Evolutionary conservation across 2,329 filamentous ascomycete species (phyloP).

Genomic region (Fusarium denticulatum): DNA sequence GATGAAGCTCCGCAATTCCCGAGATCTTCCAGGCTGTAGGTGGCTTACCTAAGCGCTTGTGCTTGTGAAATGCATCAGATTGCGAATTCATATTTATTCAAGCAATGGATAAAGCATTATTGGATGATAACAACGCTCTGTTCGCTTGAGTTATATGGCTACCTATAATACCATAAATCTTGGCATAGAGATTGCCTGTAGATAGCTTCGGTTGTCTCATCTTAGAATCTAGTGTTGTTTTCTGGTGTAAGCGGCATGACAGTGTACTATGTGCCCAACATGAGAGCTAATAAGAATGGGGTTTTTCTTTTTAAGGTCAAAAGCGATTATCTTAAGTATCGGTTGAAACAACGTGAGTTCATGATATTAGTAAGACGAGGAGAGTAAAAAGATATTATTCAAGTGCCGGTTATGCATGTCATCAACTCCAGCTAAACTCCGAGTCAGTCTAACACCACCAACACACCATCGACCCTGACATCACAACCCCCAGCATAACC

Average conservation of each 20-base stretch:
- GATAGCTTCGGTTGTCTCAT: not conserved
- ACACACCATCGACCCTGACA: not conserved
- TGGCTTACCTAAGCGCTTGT: conserved; percentile 34
- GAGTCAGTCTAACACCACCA: not conserved
- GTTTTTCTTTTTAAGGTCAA: not conserved
- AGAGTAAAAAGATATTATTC: not conserved
- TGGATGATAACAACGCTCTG: not conserved
- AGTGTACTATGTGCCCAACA: not conserved
- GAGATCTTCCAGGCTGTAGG: conserved; percentile 7
- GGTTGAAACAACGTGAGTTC: not conserved
- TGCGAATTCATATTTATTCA: not conserved
- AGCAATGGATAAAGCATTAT: not conserved
- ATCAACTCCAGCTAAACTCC: not conserved
- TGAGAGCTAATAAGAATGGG: not conserved
- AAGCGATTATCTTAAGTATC: not conserved
- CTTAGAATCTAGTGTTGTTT: not conserved
- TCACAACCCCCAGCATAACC: not conserved
- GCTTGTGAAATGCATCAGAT: not conserved
- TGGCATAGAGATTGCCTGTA: not conserved
- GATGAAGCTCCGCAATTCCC: conserved; percentile 28
- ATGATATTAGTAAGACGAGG: not conserved
- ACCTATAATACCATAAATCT: not conserved
- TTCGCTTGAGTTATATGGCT: not conserved
- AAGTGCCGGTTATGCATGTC: not conserved
- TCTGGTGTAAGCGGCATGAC: not conserved